Evolutionary conservation across 306 rosid genomes (phyloP), one percentile per base, ranked within the genome.

Genomic region (Echinosophora koreensis): DNA sequence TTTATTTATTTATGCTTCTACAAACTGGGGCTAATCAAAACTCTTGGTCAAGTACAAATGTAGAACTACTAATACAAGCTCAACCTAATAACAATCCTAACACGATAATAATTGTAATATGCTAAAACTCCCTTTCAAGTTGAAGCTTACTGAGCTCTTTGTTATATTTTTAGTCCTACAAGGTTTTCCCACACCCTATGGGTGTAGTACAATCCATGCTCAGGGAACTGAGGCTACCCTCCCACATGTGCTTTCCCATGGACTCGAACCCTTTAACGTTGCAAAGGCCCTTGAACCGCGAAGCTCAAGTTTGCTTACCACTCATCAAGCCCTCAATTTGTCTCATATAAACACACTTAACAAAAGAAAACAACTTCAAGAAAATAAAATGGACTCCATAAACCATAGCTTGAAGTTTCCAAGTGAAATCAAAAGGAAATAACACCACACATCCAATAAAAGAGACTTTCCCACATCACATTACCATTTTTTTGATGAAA

Each of bases 401-500:
- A 78, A 30, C 12, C 73, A 71, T 5, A 34, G 30, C 67, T 8
- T 66, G 6, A 65, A 77, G 42, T 42, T 47, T 51, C 16, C 12
- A 8, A 8, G 27, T 27, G 47, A 47, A 50, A 61, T 55, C 70
- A 66, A 84, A 84, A n/a, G 42, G n/a, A 60, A 70, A 41, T 2
- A 46, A 28, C 44, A 72, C 12, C 69, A 58, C 32, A 80, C 38
- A 59, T 80, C 69, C 49, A 57, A 59, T 22, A n/a, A 59, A 60
- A 49, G 83, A 42, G 71, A 51, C 28, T 30, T 49, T 49, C 17
- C 63, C 32, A 70, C 30, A 70, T 81, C 13, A 80, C 58, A 51
- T 67, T 88, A 95, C 99, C 99, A 92, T 87, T 95, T 95, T 83
- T 86, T 88, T 16, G 99, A 87, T 76, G 97, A 37, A 41, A 82